Percentiles rank a stretch among this genome's conserved stretches.
Evolutionary conservation across 2,329 filamentous ascomycete genomes (phyloP).

Genomic region (Trichoderma breve): DNA sequence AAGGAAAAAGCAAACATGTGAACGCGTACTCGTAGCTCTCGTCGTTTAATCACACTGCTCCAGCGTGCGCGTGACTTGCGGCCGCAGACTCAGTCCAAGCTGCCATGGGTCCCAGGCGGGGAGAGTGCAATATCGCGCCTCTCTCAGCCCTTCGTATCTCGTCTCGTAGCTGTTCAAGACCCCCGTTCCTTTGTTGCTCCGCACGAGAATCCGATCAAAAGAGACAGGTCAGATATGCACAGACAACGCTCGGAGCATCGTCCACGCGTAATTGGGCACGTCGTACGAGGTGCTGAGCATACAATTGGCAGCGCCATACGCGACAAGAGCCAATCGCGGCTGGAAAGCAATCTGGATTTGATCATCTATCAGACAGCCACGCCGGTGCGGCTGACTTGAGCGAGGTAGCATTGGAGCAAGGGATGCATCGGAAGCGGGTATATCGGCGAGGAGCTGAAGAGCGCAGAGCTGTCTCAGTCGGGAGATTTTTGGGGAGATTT

Average conservation of each 20-base stretch:
- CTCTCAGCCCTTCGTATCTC: background rate
- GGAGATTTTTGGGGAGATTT: background rate
- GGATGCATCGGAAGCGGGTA: background rate
- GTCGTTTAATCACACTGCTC: background rate
- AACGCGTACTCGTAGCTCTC: background rate
- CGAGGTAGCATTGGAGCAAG: constrained; percentile 12
- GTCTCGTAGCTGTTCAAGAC: background rate
- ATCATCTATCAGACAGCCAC: constrained; percentile 14
- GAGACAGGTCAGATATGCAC: background rate
- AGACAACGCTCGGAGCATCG: background rate
- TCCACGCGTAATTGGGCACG: background rate
- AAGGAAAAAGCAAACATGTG: background rate
- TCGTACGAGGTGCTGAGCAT: background rate
- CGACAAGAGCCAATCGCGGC: background rate
- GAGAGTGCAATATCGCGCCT: background rate
- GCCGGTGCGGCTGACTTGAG: constrained; percentile 8
- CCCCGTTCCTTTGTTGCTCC: background rate
- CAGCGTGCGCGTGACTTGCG: background rate
- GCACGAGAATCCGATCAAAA: background rate
- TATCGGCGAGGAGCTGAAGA: constrained; percentile 9
- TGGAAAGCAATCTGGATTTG: background rate
- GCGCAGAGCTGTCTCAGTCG: background rate
- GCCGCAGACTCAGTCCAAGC: background rate
- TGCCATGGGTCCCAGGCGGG: background rate
- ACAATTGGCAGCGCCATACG: background rate